Evolutionary conservation across 2,329 filamentous ascomycete species (phyloP), one percentile per base, ranked within the genome.

Genomic region (Microdochium bolleyi): DNA sequence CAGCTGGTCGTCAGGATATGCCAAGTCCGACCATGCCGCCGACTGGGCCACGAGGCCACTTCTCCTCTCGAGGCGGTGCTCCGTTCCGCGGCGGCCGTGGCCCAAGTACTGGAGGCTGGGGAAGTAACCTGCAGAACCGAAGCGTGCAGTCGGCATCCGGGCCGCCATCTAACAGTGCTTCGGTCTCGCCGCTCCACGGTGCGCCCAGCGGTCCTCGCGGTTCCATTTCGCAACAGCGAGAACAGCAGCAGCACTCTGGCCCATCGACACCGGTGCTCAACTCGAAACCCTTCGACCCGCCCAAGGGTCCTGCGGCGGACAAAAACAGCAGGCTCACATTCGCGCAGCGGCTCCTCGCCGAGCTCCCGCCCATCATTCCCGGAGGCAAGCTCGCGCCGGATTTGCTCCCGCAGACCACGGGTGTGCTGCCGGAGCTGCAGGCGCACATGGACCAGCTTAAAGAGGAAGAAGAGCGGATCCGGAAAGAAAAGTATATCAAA

Each of bases 381-480:
- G 78, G 79, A 37, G 80, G 80, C 25, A 81, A 80, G 57, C 61
- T 79, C 21, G 79, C 82, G 54, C 71, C 75, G 1, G 63, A 68
- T 19, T 67, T 75, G 59, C 62, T 71, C 1, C 70, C 76, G 2
- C 58, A 77, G 44, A 64, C 64, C 8, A 69, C 70, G 1, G 77
- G 79, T 16, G 74, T 82, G 24, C 71, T 74, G 30, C 73, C 75
- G 11, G 80, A 83, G 46, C 65, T 81, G 16, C 78, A 81, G 56
- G 63, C 72, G n/a, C 77, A 81, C 62, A 76, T 73, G 57, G 70
- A 72, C 32, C 78, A 77, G 54, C 70, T 83, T 11, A 73, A 72
- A 54, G 79, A 82, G 38, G 80, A 84, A 48, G 80, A 83, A 60
- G 80, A 83, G 62, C 76, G 75, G 56, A 60, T 82, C 34, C 72